phyloP scores from a whole-genome alignment of 2,329 filamentous ascomycete species.

The Trematosphaeria pertusa region DNA sequence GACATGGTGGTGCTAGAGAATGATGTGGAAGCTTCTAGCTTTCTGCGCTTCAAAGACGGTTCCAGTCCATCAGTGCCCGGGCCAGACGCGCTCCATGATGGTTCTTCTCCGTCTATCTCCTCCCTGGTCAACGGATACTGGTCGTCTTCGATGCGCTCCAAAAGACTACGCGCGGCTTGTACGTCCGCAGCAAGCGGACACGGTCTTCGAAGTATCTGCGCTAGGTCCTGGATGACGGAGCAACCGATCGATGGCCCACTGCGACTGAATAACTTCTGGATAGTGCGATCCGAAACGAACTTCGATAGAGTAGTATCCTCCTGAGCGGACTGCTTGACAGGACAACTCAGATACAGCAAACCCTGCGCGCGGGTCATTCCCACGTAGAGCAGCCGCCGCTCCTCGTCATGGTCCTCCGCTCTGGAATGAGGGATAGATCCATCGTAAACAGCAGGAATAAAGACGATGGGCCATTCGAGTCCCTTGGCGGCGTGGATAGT shows the following conservation, averaged over 20 bases:
- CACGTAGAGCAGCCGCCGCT: slow-evolving; percentile 88
- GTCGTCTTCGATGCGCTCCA: slow-evolving; percentile 46
- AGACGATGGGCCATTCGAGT: slow-evolving; percentile 94
- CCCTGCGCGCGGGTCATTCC: slow-evolving; percentile 94
- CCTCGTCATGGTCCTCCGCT: slow-evolving; percentile 85
- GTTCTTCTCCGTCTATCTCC: slow-evolving; percentile 40
- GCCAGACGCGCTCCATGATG: slow-evolving; percentile 21
- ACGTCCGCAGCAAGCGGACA: slow-evolving; percentile 59
- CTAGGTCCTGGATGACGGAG: slow-evolving; percentile 68
- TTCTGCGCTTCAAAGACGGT: slow-evolving; percentile 34
- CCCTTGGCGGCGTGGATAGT: slow-evolving; percentile 97
- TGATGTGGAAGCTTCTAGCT: slow-evolving; percentile 25
- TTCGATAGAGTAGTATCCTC: slow-evolving; percentile 71
- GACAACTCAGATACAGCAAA: slow-evolving; percentile 84
- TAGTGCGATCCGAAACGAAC: slow-evolving; percentile 69
- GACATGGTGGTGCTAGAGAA: slow-evolving; percentile 17
- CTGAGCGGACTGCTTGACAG: slow-evolving; percentile 68
- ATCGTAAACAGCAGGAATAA: slow-evolving; percentile 87
- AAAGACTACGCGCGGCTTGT: slow-evolving; percentile 23
- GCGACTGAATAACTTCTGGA: slow-evolving; percentile 61
- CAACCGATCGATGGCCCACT: slow-evolving; percentile 75
- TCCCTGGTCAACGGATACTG: slow-evolving; percentile 43
- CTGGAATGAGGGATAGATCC: slow-evolving; percentile 90
- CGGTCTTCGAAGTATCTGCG: slow-evolving; percentile 71
- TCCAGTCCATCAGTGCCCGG: slow-evolving; percentile 9